phyloP scores from a whole-genome alignment of 148 eudicot species.

The Dysphania ambrosioides region DNA sequence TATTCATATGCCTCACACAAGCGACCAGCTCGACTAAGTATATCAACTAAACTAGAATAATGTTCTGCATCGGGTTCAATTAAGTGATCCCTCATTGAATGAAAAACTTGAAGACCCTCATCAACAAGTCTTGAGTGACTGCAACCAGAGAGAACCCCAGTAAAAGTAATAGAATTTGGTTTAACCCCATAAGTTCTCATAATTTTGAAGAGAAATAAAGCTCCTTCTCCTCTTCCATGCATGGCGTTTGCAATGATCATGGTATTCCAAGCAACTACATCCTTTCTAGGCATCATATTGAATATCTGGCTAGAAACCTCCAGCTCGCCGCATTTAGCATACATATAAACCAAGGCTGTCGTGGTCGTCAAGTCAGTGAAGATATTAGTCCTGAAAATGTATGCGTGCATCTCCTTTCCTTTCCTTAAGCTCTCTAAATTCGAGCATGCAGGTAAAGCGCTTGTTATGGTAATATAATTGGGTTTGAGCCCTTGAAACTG shows the following conservation, averaged over 20 bases:
- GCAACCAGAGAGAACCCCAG: slow-evolving; percentile 71
- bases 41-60: slow-evolving; percentile 67
- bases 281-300: slow-evolving; percentile 47
- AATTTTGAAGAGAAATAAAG: slow-evolving; percentile 44
- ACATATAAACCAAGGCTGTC: slow-evolving; percentile 67
- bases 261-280: slow-evolving; percentile 72
- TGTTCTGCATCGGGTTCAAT: slow-evolving; percentile 70
- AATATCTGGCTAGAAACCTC: slow-evolving; percentile 49
- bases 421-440: slow-evolving; percentile 53
- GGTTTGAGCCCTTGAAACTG: slow-evolving; percentile 54
- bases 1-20: slow-evolving; percentile 58
- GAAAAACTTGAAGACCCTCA: slow-evolving; percentile 50
- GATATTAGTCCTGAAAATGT: slow-evolving; percentile 45
- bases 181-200: slow-evolving; percentile 52
- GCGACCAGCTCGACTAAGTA: slow-evolving; percentile 70
- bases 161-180: slow-evolving; percentile 69
- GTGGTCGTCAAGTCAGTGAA: slow-evolving; percentile 45
- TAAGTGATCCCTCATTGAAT: slow-evolving; percentile 58
- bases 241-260: slow-evolving; percentile 64
- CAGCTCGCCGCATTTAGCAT: slow-evolving; percentile 75
- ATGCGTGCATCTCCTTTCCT: slow-evolving; percentile 73
- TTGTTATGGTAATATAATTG: slow-evolving; percentile 60
- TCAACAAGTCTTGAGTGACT: slow-evolving; percentile 77
- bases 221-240: slow-evolving; percentile 69
- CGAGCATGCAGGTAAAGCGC: slow-evolving; percentile 60